These are phyloP conservation scores for Podaxis carcinomalis DNA, from an alignment of 768 basidiomycete species.

Conservation along the genomic window DNA sequence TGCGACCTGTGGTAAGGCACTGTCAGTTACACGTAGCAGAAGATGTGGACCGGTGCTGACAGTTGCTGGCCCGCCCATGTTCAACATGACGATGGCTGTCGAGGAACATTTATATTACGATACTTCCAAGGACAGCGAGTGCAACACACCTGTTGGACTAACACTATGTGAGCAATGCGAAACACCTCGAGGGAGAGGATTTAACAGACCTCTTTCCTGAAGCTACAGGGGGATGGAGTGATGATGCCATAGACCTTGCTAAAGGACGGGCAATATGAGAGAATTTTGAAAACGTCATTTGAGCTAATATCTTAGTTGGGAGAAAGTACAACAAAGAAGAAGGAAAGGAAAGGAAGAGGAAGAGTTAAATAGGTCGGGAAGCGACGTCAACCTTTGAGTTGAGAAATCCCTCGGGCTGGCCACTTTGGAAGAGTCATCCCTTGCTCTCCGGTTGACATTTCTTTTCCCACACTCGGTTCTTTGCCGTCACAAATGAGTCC, in stretches of 20 bases:
- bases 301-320: neutral
- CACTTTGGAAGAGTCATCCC: conserved; percentile 11
- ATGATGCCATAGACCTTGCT: conserved; percentile 14
- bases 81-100: conserved; percentile 89
- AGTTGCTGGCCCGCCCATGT: conserved; percentile 97
- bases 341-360: conserved; percentile 13
- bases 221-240: conserved; percentile 10
- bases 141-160: conserved; percentile 59
- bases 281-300: conserved; percentile 13
- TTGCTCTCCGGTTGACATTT: neutral
- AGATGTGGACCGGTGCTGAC: conserved; percentile 37
- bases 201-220: conserved; percentile 22
- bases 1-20: conserved; percentile 53
- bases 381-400: neutral
- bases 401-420: neutral
- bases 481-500: no score
- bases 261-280: conserved; percentile 22
- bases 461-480: no score
- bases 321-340: conserved; percentile 17
- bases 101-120: neutral
- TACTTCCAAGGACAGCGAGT: neutral
- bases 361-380: neutral
- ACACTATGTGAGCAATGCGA: neutral
- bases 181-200: neutral
- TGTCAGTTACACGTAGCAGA: conserved; percentile 9